Evolutionary conservation across 2,329 filamentous ascomycete genomes (phyloP), one percentile per base, ranked within the genome.

Genomic region (Aspergillus sp.): DNA sequence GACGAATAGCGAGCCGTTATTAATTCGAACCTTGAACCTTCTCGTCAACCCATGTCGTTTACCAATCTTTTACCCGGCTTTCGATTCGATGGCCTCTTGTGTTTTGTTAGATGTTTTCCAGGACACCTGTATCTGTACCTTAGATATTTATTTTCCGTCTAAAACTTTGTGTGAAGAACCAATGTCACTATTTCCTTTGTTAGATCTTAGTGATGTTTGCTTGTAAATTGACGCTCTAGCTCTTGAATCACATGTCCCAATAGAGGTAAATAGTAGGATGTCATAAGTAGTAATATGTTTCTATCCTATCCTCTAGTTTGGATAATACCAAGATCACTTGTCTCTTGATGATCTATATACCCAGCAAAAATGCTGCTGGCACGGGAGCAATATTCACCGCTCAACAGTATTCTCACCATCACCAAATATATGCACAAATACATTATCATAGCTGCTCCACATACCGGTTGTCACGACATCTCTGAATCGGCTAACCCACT

Each of bases 331-430:
- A 15, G 20, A 11, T 30, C 20, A 20, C n/a, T 30, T 19, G 19
- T 20, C 13, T 49, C 2, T 40, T 34, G n/a, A n/a, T 39, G 13
- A 48, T 12, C 5, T 49, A 37, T 37, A 44, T 37, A 34, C 27
- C 39, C 17, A n/a, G 4, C 7, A 27, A 13, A 22, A 40, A 47
- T 17, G 33, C 46, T 41, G 9, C 15, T 27, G 13, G 22, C 19
- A 24, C 37, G 4, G 15, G 2, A 12, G 15, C n/a, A 13, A 5
- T 19, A 22, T 8, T 34, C 30, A 44, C 37, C 51, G 30, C 34
- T 50, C 66, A 19, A 80, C 68, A 1, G 83, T 86, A 65, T 85
- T 84, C 80, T 98, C 93, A 0, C 95, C 95, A 69, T 98, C 90
- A 0, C 93, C 93, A 79, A 96, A 97, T 0, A 88, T 41, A 1